A percentile compares a stretch with the other conserved stretches of the same genome.
These are phyloP conservation scores for Camellia oleifera DNA, from an alignment of 179 eudicot genomes.

Conservation along the genomic window DNA sequence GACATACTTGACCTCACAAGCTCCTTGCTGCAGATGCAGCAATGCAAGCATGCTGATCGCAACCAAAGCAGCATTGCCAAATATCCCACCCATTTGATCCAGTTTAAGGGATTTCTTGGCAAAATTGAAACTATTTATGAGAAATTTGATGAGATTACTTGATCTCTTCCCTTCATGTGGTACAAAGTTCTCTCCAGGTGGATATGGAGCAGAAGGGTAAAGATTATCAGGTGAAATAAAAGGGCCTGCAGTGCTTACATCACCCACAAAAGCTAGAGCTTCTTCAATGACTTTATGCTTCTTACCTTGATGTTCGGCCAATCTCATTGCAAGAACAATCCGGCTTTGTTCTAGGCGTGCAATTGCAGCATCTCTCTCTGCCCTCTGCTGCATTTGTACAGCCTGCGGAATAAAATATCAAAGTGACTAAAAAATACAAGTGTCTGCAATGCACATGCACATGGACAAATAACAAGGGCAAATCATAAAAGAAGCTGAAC, in stretches of 20 bases:
- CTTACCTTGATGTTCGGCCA: conserved; percentile 88
- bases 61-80: conserved; percentile 84
- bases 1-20: conserved; percentile 32
- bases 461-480: neutral
- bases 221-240: conserved; percentile 46
- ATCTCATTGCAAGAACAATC: conserved; percentile 64
- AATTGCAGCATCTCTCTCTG: conserved; percentile 86
- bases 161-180: conserved; percentile 38
- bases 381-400: conserved; percentile 75
- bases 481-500: too few species aligned
- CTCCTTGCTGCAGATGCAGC: conserved; percentile 64
- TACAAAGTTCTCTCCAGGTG: conserved; percentile 29
- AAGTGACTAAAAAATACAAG: neutral
- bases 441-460: neutral
- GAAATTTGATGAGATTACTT: conserved; percentile 40
- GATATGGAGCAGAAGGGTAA: conserved; percentile 29
- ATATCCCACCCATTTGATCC: conserved; percentile 61
- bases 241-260: conserved; percentile 47
- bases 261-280: conserved; percentile 76
- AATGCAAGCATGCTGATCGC: conserved; percentile 80
- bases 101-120: conserved; percentile 58
- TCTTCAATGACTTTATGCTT: conserved; percentile 81
- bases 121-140: conserved; percentile 40
- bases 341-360: conserved; percentile 91
- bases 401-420: conserved; percentile 41